Conservation (phyloP, 2,329 filamentous ascomycete species). For the Diaporthe ilicicola region DNA sequence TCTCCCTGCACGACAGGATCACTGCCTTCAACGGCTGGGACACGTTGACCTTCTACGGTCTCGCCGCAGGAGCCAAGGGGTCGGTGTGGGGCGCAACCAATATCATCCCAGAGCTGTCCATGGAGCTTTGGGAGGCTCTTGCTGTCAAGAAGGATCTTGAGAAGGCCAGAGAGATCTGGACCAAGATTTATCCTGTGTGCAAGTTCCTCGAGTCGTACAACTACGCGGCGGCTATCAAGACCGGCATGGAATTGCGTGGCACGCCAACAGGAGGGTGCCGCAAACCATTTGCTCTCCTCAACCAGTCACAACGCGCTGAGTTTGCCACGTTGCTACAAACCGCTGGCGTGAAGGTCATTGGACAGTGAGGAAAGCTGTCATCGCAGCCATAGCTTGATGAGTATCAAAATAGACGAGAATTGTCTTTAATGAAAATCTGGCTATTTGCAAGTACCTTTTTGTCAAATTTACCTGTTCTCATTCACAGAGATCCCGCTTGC, state of each 20-base stretch:
- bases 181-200: slow-evolving; percentile 58
- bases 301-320: not conserved
- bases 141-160: slow-evolving; percentile 51
- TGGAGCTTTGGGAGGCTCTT: slow-evolving; percentile 57
- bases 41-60: slow-evolving; percentile 60
- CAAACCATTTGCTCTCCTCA: slow-evolving; percentile 51
- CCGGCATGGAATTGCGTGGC: slow-evolving; percentile 56
- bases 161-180: slow-evolving; percentile 55
- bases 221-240: slow-evolving; percentile 57
- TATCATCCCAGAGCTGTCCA: slow-evolving; percentile 57
- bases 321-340: not conserved
- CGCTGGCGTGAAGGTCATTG: not conserved
- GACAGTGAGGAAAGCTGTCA: not conserved
- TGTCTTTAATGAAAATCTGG: too few relatives aligned
- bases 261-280: slow-evolving; percentile 55
- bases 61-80: slow-evolving; percentile 58
- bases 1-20: slow-evolving; percentile 49
- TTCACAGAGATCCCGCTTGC: too few relatives aligned
- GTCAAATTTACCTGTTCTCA: too few relatives aligned
- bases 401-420: too few relatives aligned
- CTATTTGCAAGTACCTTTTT: too few relatives aligned
- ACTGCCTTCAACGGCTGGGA: slow-evolving; percentile 63
- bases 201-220: slow-evolving; percentile 58
- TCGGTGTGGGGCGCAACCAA: slow-evolving; percentile 43
- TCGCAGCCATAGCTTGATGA: rapidly evolving